A percentile compares a stretch with the other conserved stretches of the same genome.
These are phyloP conservation scores for Apiospora arundinis DNA, from an alignment of 2,329 filamentous ascomycete genomes.

Conservation along the genomic window DNA sequence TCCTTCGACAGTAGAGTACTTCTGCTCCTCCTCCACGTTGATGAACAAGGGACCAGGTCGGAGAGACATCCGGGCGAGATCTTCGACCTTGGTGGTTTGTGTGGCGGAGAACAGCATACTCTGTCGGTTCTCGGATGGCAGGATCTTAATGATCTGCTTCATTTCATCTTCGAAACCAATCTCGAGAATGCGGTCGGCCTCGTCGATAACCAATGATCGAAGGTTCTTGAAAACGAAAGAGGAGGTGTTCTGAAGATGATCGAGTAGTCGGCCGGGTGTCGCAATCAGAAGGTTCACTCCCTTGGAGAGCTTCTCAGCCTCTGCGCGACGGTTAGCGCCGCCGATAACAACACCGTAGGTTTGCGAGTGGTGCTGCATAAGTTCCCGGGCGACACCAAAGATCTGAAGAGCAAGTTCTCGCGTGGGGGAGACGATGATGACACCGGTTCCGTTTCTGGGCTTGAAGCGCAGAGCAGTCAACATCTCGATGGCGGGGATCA, in stretches of 20 bases:
- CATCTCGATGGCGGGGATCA: slow-evolving; percentile 95
- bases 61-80: slow-evolving; percentile 91
- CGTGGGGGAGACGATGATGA: slow-evolving; percentile 91
- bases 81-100: slow-evolving; percentile 98
- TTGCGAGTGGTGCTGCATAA: slow-evolving; percentile 92
- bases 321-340: slow-evolving; percentile 87
- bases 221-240: slow-evolving; percentile 84
- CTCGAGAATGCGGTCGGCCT: slow-evolving; percentile 95
- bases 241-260: slow-evolving; percentile 92
- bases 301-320: slow-evolving; percentile 92
- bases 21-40: slow-evolving; percentile 90
- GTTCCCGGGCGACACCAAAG: slow-evolving; percentile 90
- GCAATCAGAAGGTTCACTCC: slow-evolving; percentile 95
- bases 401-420: slow-evolving; percentile 95
- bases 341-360: slow-evolving; percentile 97
- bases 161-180: slow-evolving; percentile 99
- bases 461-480: slow-evolving; percentile 90
- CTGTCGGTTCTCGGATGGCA: slow-evolving; percentile 85
- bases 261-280: slow-evolving; percentile 88
- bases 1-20: slow-evolving; percentile 90
- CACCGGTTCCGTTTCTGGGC: slow-evolving; percentile 82
- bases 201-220: slow-evolving; percentile 91
- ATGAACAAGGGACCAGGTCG: slow-evolving; percentile 92
- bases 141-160: slow-evolving; percentile 92
- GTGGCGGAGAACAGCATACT: slow-evolving; percentile 93